Base-by-base conservation (phyloP, 1,284 basidiomycete genomes). In the Sphagnurus paluster region DNA sequence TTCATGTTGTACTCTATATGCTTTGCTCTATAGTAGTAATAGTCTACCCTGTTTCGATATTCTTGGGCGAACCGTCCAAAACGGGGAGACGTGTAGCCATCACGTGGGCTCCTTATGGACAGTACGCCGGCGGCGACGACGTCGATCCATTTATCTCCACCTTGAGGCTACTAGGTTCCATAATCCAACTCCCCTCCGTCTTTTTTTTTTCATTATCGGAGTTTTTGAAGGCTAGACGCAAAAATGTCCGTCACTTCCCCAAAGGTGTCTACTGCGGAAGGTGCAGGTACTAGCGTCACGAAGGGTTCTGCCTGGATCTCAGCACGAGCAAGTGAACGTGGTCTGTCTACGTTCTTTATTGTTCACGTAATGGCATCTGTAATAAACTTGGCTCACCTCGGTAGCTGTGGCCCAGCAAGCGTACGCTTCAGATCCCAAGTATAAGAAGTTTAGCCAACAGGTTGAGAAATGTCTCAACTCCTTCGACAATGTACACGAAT, bases 401-500 rank as follows among this genome's bases (percentile, higher is more conserved):
- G 23, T 48, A 79, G 76, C 65, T 52, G 66, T 70, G 19, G 65
- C 70, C 25, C 70, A 74, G 21, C 76, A 80, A 47, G 60, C 70
- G 19, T 82, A 82, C 58, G 75, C 79, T 20, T 79, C 82, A 6
- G 96, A 99, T 68, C 85, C 90, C n/a, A 95, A 95, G 66, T 99
- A 88, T 74, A 93, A 92, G 75, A 98, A 98, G 70, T 98, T 95
- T 68, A 78, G 87, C 0, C 81, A 87, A 43, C 85, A 92, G 57
- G 89, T 99, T 42, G 97, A 99, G 64, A 88, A 89, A 65, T 92
- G 90, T 54, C 75, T 99, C 21, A 89, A 87, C 54, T 88, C 91
- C 1, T 99, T 99, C 60, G 95, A 98, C 64, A 92, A 84, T 62
- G 93, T 98, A 51, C 92, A 96, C 52, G 97, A 99, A 72, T 99